Evolutionary conservation across 441 rosid genomes (phyloP).

Genomic region (Aleurites moluccanus): DNA sequence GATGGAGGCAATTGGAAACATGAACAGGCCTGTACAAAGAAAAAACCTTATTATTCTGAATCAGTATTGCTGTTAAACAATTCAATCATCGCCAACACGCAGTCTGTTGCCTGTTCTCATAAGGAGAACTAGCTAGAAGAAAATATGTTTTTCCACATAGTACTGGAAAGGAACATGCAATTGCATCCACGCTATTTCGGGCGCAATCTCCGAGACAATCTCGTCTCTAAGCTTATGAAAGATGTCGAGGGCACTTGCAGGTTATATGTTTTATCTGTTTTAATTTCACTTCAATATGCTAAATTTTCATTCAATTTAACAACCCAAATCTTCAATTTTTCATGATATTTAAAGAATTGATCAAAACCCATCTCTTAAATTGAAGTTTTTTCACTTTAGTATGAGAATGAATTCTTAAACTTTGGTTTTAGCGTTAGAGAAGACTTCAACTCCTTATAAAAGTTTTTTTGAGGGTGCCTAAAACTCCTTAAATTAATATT

Average conservation of each 20-base stretch:
- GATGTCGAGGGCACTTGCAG: constrained; percentile 99
- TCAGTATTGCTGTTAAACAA: too few relatives aligned
- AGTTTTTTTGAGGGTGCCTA: background rate
- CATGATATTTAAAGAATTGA: background rate
- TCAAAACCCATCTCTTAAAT: background rate
- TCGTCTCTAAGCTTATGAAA: constrained; percentile 86
- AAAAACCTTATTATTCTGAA: too few relatives aligned
- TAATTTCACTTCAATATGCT: background rate
- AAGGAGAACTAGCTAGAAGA: background rate
- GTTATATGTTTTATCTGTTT: constrained; percentile 29
- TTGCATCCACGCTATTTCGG: constrained; percentile 91
- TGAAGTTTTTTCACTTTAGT: background rate
- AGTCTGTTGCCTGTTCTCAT: too few relatives aligned
- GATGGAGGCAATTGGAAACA: too few relatives aligned
- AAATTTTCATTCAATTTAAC: background rate
- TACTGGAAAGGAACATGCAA: constrained; percentile 89
- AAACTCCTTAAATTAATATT: background rate
- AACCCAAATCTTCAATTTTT: background rate
- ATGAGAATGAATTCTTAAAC: background rate
- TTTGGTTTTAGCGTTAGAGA: background rate
- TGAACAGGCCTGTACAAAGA: too few relatives aligned
- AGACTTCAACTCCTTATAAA: background rate
- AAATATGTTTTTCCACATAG: constrained; percentile 81
- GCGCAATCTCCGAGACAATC: constrained; percentile 76
- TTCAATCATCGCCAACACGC: too few relatives aligned